A percentile compares a stretch with the other conserved stretches of the same genome.
phyloP scores from a whole-genome alignment of 1,284 basidiomycete species.

The Ceratobasidium sp. region DNA sequence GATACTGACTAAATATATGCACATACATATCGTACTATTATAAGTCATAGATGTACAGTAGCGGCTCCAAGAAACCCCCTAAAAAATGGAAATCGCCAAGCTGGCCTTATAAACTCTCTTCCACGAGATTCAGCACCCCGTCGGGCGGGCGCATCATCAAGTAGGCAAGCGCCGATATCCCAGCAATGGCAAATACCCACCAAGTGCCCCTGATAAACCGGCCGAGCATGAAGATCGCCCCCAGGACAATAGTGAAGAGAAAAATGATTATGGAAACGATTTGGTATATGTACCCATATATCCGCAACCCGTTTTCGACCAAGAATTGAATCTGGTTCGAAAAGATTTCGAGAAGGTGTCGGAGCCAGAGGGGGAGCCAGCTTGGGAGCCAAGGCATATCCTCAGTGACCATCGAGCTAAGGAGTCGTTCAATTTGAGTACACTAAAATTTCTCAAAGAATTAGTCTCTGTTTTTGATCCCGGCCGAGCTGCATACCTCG shows the following conservation, averaged over 20 bases:
- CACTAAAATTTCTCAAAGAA: conserved; percentile 4
- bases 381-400: conserved; percentile 41
- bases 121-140: not conserved
- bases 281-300: conserved; percentile 30
- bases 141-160: conserved; percentile 27
- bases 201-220: conserved; percentile 19
- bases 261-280: conserved; percentile 7
- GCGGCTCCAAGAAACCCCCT: not conserved
- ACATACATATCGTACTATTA: conserved; percentile 21
- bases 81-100: not conserved
- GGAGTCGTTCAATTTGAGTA: conserved; percentile 31
- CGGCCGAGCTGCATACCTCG: not conserved
- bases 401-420: conserved; percentile 34
- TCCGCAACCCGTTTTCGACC: conserved; percentile 34
- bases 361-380: conserved; percentile 40
- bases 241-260: conserved; percentile 2
- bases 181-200: conserved; percentile 19
- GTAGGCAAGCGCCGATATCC: conserved; percentile 13
- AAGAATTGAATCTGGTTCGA: conserved; percentile 38
- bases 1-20: conserved; percentile 7
- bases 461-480: not conserved
- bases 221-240: not conserved
- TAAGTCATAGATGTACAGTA: conserved; percentile 41
- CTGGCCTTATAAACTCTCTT: not conserved
- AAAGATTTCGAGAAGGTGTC: conserved; percentile 35